Evolutionary conservation across 2,329 filamentous ascomycete species (phyloP).

Genomic region (Cladosporium colombiae): DNA sequence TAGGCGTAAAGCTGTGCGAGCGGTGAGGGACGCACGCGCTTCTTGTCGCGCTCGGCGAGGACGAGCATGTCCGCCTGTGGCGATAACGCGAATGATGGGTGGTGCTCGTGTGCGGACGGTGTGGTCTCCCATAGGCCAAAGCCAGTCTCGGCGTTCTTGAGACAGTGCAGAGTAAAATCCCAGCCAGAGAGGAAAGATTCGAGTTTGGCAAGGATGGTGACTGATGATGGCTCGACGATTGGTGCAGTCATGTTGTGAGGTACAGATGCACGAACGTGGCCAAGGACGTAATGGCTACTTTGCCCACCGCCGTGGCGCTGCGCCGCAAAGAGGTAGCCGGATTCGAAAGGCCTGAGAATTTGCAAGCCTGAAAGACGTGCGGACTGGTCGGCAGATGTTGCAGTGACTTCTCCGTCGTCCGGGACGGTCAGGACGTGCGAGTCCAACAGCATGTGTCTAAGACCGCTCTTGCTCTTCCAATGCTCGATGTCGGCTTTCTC

Average conservation of each 20-base stretch:
- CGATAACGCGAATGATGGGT: conserved; percentile 32
- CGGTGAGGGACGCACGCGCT: conserved; percentile 29
- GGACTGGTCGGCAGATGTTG: conserved; percentile 19
- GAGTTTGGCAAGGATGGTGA: conserved; percentile 33
- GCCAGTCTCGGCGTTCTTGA: conserved; percentile 25
- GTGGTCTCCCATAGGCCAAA: conserved; percentile 35
- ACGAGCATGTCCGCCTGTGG: conserved; percentile 28
- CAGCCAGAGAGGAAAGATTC: conserved; percentile 36
- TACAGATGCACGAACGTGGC: conserved; percentile 29
- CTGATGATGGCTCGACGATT: conserved; percentile 27
- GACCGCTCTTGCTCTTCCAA: conserved; percentile 37
- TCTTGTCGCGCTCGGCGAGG: conserved; percentile 37
- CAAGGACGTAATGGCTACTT: conserved; percentile 34
- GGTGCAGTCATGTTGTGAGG: conserved; percentile 21
- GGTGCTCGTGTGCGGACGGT: conserved; percentile 37
- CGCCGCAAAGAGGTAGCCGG: conserved; percentile 35
- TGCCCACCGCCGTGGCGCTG: conserved; percentile 34
- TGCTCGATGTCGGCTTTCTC: conserved; percentile 30
- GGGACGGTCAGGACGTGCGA: conserved; percentile 28
- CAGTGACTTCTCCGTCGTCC: not conserved
- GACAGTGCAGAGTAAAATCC: conserved; percentile 29
- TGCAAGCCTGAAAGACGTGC: conserved; percentile 34
- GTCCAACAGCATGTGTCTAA: conserved; percentile 36
- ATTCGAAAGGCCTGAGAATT: conserved; percentile 31
- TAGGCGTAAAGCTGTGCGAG: conserved; percentile 35